Conservation (phyloP, 192 early-diverging fungal species). For the Coemansia sp. region DNA sequence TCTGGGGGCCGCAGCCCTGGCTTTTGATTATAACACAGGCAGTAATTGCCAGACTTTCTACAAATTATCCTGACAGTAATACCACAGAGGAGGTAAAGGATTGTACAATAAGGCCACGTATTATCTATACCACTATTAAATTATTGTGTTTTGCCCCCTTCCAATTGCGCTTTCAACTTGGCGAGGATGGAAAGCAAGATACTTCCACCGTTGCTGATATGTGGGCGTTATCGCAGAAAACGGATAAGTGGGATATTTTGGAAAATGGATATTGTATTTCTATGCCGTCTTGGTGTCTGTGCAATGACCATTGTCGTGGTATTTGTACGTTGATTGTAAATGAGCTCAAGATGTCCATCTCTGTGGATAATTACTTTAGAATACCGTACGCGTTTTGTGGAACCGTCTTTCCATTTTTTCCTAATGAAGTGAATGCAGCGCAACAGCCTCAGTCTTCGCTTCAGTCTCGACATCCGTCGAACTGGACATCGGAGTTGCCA, state of each 20-base stretch:
- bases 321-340: constrained; percentile 36
- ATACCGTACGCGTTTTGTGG: constrained; percentile 19
- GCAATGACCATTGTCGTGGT: constrained; percentile 21
- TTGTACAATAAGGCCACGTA: neutral
- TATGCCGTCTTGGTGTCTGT: constrained; percentile 31
- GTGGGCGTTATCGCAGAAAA: too few relatives aligned
- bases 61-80: too few relatives aligned
- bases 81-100: too few relatives aligned
- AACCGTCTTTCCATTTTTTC: neutral
- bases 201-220: too few relatives aligned
- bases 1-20: constrained; percentile 25
- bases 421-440: too few relatives aligned
- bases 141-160: constrained; percentile 21
- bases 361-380: neutral
- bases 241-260: too few relatives aligned
- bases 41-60: neutral
- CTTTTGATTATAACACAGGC: constrained; percentile 11
- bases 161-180: constrained; percentile 8
- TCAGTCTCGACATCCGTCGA: too few relatives aligned
- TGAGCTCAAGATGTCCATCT: constrained; percentile 23
- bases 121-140: constrained; percentile 2
- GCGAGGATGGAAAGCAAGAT: neutral
- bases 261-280: constrained; percentile 10
- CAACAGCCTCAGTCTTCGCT: too few relatives aligned
- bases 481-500: too few relatives aligned